Conservation (phyloP, 805 yeast genomes). For the Candida silvatica region DNA sequence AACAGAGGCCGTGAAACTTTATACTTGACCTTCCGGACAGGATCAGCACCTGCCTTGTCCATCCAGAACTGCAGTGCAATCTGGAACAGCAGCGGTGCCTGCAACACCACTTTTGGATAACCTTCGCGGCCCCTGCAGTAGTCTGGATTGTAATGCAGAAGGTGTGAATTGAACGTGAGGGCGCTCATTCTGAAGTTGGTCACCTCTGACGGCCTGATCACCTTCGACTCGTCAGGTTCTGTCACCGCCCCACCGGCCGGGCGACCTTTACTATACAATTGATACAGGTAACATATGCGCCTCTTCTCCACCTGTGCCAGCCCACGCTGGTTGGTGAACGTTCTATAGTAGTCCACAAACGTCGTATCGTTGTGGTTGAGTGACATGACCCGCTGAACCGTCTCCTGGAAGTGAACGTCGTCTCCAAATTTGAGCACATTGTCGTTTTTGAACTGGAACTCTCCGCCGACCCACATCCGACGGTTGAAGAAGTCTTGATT, state of each 20-base stretch:
- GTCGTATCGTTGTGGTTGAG: constrained; percentile 25
- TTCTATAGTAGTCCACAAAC: constrained; percentile 50
- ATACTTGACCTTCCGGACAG: constrained; percentile 32
- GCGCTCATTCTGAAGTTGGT: constrained; percentile 60
- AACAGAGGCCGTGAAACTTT: constrained; percentile 43
- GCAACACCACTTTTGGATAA: constrained; percentile 55
- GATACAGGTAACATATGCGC: constrained; percentile 52
- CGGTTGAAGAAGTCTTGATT: constrained; percentile 32
- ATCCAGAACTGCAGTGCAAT: constrained; percentile 41
- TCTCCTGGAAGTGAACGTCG: constrained; percentile 43
- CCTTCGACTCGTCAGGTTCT: constrained; percentile 17
- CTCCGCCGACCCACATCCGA: constrained; percentile 79
- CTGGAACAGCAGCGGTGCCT: constrained; percentile 74
- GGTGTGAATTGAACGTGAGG: constrained; percentile 75
- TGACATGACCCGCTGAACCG: constrained; percentile 31
- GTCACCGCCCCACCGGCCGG: neutral
- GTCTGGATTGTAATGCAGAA: constrained; percentile 61
- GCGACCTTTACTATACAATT: constrained; percentile 12
- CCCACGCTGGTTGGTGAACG: constrained; percentile 24
- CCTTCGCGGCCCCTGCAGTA: constrained; percentile 50
- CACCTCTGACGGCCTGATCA: constrained; percentile 29
- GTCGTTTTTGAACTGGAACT: constrained; percentile 30
- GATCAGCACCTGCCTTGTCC: constrained; percentile 2
- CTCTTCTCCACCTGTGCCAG: constrained; percentile 43
- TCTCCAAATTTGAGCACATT: constrained; percentile 29